Base-by-base conservation (phyloP, 768 basidiomycete genomes). In the Peribolospora kevripleyi region DNA sequence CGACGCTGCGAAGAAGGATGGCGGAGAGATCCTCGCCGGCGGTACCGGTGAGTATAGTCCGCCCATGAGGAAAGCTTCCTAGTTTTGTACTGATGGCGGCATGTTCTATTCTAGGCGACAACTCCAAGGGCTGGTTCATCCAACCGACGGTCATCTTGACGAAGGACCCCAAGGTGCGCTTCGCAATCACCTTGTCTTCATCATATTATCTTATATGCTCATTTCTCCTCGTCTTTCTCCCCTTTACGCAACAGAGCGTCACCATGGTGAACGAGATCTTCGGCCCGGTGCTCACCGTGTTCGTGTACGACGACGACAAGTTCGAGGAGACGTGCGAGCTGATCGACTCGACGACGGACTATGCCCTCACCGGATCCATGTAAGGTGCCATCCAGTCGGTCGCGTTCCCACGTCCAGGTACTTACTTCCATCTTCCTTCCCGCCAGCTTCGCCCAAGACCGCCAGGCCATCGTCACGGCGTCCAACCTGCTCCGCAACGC, bases 251-350 rank as follows among this genome's bases (percentile, higher is more conserved):
- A 25, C 25, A 25, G 25, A 50, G 79, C 2, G 68, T 90, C 48
- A 90, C 88, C 2, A 84, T 98, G 77, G 76, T 75, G 6, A 84
- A 95, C 61, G 93, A 98, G 70, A 84, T 98, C 62, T 97, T 98
- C 62, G 93, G 93, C 1, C 93, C 93, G 37, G 90, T 97, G 42
- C 62, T 95, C 53, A 91, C 90, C 42, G 85, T 84, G 55, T 95
- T 76, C 68, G 80, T 95, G 2, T 98, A 81, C 66, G 78, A 86
- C 57, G 91, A 97, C 64, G 74, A 69, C 14, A 76, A 91, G 56
- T 93, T 75, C 60, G 86, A 93, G 57, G 72, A 83, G 69, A 91
- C 82, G 0, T 75, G 85, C 59, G 79, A 86, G 46, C 69, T 97
- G 51, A 79, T 97, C 64, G 82, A 97, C 70, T 71, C 72, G 25